Percentiles rank a stretch among this genome's conserved stretches.
phyloP scores from a whole-genome alignment of 2,329 filamentous ascomycete genomes.

The Pestalotiopsis sp. region DNA sequence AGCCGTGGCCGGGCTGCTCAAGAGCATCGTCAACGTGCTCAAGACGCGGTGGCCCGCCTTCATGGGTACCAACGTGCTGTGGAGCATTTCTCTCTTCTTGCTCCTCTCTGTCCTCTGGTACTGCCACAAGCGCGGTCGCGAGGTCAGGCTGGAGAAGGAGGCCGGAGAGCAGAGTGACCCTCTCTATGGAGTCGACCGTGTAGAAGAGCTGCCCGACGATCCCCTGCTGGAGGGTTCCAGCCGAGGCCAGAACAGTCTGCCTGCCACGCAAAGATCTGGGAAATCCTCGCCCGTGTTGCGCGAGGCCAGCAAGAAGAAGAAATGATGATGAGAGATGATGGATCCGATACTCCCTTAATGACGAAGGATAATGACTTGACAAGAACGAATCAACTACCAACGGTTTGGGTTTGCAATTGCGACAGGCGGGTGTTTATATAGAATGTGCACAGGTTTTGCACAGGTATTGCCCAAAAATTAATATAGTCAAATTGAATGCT shows the following conservation, averaged over 20 bases:
- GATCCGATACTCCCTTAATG: conserved; percentile 13
- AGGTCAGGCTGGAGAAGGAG: conserved; percentile 74
- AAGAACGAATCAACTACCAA: background rate
- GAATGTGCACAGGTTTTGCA: background rate
- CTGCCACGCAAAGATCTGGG: background rate
- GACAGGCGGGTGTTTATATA: background rate
- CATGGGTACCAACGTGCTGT: conserved; percentile 86
- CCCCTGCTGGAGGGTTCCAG: conserved; percentile 39
- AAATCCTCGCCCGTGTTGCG: background rate
- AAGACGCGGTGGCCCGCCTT: conserved; percentile 89
- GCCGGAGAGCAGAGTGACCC: conserved; percentile 41
- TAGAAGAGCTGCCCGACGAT: conserved; percentile 56
- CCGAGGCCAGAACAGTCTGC: background rate
- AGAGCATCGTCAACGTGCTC: conserved; percentile 87
- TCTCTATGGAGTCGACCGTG: conserved; percentile 41
- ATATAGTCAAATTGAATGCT: background rate
- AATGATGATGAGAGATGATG: conserved; percentile 3
- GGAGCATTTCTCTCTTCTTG: conserved; percentile 86
- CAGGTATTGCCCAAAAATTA: background rate
- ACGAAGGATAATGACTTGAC: background rate
- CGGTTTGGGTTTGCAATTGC: background rate
- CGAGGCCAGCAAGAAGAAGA: background rate
- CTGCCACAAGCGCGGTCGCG: conserved; percentile 91
- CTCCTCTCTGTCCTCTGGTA: conserved; percentile 97
- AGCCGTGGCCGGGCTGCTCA: conserved; percentile 81